Evolutionary conservation across 176 grass and related monocot genomes (phyloP), one percentile per base, ranked within the genome.

Genomic region (Phoenix dactylifera): DNA sequence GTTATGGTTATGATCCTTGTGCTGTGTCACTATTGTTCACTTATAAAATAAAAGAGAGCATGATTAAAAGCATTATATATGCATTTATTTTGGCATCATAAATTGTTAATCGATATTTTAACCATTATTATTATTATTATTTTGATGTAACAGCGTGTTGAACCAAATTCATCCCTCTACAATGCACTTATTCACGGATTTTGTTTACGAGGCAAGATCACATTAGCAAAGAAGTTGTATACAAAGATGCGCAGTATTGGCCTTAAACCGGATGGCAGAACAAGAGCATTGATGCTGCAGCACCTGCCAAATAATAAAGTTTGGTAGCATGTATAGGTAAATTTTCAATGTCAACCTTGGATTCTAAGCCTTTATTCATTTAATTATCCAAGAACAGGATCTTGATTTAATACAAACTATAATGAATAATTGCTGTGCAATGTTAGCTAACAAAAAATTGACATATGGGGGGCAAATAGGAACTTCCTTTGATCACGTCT

Each of bases 211-310:
- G 86, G 75, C 63, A 84, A 85, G 68, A 75, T 56, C 65, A 69
- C 23, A 50, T 53, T 82, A 54, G 86, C 83, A 28, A 96, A 80
- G 67, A 82, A 62, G 51, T 30, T 82, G 25, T 86, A 82, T 64
- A 50, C 23, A 1, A 79, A 82, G 55, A 90, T 96, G 86, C 80
- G 72, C 16, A 82, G 67, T 58, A 75, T 87, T 66, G 86, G 77
- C 16, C 77, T 96, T 50, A 76, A 68, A 76, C 75, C 83, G 16
- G 83, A 96, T 66, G 83, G 72, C 39, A 87, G 78, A 77, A 87
- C 80, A 49, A 84, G 80, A 49, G 70, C 80, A 16, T 83, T 96
- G 67, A 96, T 87, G 83, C 80, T 90, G 50, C 83, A 87, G 50
- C 61, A 96, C 65, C 77, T 90, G 56, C 55, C 55, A 51, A 60